Percentiles rank a stretch among this genome's conserved stretches.
Conservation (phyloP, 805 yeast species). For the Torulaspora microellipsoides region DNA sequence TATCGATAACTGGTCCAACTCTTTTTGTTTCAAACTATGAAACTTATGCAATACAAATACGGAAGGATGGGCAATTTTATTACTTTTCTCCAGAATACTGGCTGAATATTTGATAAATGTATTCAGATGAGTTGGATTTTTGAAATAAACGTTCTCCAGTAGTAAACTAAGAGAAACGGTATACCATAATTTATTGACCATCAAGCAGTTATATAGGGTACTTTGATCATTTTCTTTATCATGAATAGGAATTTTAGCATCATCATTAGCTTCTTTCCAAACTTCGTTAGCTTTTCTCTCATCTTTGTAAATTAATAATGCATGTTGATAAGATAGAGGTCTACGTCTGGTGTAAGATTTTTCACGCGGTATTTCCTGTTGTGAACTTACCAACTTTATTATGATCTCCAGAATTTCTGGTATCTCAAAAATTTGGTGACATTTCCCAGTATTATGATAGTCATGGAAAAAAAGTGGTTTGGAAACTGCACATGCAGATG, state of each 20-base stretch:
- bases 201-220: slow-evolving; percentile 54
- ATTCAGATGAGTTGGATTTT: slow-evolving; percentile 43
- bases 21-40: slow-evolving; percentile 47
- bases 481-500: not conserved
- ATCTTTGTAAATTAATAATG: slow-evolving; percentile 59
- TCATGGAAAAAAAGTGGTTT: slow-evolving; percentile 4
- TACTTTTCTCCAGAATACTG: slow-evolving; percentile 9
- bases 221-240: slow-evolving; percentile 4
- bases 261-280: slow-evolving; percentile 35
- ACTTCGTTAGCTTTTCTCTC: slow-evolving; percentile 43
- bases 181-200: slow-evolving; percentile 67
- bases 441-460: not conserved
- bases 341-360: slow-evolving; percentile 55
- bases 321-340: slow-evolving; percentile 66
- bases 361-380: slow-evolving; percentile 57
- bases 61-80: slow-evolving; percentile 32
- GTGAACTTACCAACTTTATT: slow-evolving; percentile 54
- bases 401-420: slow-evolving; percentile 73
- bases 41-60: slow-evolving; percentile 65
- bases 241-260: not conserved
- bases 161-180: slow-evolving; percentile 51
- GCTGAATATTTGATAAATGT: slow-evolving; percentile 33
- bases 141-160: slow-evolving; percentile 52
- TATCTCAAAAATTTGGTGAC: slow-evolving; percentile 52
- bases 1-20: slow-evolving; percentile 46